These are phyloP conservation scores for Chlorella sp. DNA, from an alignment of 139 green algal species.

Conservation along the genomic window DNA sequence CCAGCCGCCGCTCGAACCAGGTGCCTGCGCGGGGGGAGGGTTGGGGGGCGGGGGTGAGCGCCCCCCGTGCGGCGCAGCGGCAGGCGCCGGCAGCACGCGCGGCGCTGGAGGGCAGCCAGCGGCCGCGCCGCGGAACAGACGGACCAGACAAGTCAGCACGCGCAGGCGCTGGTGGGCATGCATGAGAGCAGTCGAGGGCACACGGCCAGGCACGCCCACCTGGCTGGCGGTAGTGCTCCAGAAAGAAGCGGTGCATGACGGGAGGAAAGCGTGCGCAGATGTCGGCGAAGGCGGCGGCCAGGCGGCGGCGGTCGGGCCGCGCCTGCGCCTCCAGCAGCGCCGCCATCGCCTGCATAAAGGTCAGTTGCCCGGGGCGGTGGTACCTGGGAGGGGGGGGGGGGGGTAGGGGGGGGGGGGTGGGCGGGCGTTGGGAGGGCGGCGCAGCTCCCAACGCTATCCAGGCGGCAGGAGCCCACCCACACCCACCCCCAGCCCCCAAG, in stretches of 20 bases:
- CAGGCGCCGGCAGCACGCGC: neutral
- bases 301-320: neutral
- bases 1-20: constrained; percentile 77
- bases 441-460: too few species aligned
- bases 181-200: too few species aligned
- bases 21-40: neutral
- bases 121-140: neutral
- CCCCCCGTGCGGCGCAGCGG: neutral
- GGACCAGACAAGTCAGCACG: neutral
- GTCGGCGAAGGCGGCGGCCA: constrained; percentile 46
- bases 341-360: neutral
- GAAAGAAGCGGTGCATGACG: constrained; percentile 94
- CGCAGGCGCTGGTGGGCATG: constrained; percentile 9
- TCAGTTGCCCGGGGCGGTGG: neutral
- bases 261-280: constrained; percentile 70
- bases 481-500: too few species aligned
- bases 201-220: too few species aligned
- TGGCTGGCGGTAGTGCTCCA: constrained; percentile 83
- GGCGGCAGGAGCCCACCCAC: neutral
- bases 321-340: too few species aligned
- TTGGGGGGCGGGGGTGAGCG: neutral
- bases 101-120: neutral
- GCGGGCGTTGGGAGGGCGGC: neutral
- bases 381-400: too few species aligned
- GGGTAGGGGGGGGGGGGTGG: neutral